phyloP scores from a whole-genome alignment of 169 alveolate genomes.

The Plasmodium inui region DNA sequence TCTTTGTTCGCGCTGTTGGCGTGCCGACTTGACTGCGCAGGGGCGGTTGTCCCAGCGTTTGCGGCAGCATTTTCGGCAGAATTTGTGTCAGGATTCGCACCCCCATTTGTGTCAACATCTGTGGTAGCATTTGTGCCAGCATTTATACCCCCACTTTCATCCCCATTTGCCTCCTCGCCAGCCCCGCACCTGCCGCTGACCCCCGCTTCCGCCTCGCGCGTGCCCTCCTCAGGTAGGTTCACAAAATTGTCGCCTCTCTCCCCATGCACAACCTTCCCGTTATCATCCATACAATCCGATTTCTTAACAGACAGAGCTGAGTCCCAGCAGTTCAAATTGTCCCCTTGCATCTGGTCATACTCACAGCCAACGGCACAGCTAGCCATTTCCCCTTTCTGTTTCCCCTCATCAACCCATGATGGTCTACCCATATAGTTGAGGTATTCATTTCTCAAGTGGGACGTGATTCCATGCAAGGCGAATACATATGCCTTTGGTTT shows the following conservation, averaged over 20 bases:
- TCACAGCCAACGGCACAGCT: background rate
- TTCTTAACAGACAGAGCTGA: background rate
- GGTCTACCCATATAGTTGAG: constrained; percentile 75
- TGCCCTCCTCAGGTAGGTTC: background rate
- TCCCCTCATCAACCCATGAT: constrained; percentile 17
- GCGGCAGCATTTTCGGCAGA: too few species aligned
- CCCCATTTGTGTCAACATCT: too few species aligned
- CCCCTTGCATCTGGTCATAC: background rate
- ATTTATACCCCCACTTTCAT: background rate
- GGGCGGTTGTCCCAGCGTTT: background rate
- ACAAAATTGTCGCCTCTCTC: background rate
- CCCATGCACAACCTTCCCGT: background rate
- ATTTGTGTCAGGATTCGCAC: too few species aligned
- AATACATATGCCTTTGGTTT: constrained; percentile 80
- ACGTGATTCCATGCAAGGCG: constrained; percentile 82
- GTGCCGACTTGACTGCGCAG: background rate
- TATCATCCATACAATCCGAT: background rate
- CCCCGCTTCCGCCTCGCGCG: background rate
- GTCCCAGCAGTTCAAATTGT: background rate
- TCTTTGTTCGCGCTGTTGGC: background rate
- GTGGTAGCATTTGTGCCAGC: background rate
- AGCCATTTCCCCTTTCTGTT: background rate
- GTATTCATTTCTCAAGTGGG: constrained; percentile 82
- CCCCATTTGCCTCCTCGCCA: background rate
- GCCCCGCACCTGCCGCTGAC: background rate